Evolutionary conservation across 179 eudicot genomes (phyloP).

Genomic region (Amaranthus tricolor): DNA sequence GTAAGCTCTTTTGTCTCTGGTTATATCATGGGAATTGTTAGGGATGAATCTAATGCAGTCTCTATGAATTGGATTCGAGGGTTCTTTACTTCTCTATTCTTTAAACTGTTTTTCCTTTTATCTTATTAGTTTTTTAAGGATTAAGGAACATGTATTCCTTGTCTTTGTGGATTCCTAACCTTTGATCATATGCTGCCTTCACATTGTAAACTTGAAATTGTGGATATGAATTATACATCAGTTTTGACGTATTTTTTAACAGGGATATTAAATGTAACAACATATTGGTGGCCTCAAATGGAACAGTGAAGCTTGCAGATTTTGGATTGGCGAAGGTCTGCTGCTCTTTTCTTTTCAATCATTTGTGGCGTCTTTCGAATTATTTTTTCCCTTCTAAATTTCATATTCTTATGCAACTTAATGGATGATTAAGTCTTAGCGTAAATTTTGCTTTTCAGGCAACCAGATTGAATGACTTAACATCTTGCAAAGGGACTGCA

Average conservation of each 20-base stretch:
- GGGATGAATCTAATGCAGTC: background rate
- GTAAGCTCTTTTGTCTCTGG: background rate
- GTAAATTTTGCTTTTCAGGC: constrained; percentile 45
- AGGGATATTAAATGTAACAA: constrained; percentile 94
- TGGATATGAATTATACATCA: background rate
- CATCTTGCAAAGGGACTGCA: constrained; percentile 79
- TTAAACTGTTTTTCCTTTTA: no score
- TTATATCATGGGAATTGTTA: background rate
- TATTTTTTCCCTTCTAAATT: background rate
- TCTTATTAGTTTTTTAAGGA: background rate
- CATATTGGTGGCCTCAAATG: constrained; percentile 73
- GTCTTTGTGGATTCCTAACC: background rate
- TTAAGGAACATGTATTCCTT: background rate
- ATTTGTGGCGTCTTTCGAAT: background rate
- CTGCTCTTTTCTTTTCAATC: constrained; percentile 15
- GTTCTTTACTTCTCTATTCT: no score
- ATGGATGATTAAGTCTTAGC: background rate
- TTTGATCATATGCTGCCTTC: background rate
- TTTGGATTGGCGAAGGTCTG: constrained; percentile 91
- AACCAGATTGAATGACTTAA: constrained; percentile 70
- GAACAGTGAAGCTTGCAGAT: constrained; percentile 93
- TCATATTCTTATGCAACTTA: background rate
- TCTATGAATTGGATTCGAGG: no score
- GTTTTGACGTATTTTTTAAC: constrained; percentile 13
- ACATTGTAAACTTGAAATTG: background rate